phyloP scores from a whole-genome alignment of 371 early-diverging fungal species.

The Synchytrium microbalum region DNA sequence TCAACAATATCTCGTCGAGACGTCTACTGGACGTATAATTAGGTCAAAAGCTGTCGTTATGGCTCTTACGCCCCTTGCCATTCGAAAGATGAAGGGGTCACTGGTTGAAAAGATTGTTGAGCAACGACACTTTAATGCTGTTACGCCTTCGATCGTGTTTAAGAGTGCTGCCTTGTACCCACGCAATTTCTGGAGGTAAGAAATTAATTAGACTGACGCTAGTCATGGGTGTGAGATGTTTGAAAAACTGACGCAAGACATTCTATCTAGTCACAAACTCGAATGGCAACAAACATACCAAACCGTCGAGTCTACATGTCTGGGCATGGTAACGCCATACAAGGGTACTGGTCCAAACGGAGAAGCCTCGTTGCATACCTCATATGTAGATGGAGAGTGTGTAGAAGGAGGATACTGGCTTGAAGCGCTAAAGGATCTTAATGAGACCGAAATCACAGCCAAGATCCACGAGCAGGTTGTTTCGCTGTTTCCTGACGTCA shows the following conservation, averaged over 20 bases:
- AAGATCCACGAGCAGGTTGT: background rate
- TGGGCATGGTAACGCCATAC: background rate
- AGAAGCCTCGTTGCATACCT: background rate
- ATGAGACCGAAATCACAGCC: background rate
- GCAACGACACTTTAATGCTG: background rate
- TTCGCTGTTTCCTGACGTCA: background rate
- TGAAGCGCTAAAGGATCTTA: no score
- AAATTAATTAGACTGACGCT: background rate
- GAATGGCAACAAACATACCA: background rate
- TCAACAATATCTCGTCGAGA: background rate
- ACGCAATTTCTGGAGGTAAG: background rate
- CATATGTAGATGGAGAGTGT: slow-evolving; percentile 1
- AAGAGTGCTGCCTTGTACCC: slow-evolving; percentile 1
- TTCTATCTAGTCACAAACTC: background rate
- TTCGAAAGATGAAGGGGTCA: background rate
- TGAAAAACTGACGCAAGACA: background rate
- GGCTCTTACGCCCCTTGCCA: background rate
- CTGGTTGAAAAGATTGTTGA: background rate
- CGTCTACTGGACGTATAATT: background rate
- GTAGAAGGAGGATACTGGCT: background rate
- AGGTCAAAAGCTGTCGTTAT: background rate
- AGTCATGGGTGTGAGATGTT: background rate
- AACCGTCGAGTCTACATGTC: slow-evolving; percentile 4
- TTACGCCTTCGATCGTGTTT: background rate
- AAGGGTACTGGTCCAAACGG: slow-evolving; percentile 4